phyloP scores from a whole-genome alignment of 805 yeast genomes.

The Suhomyces sp. region DNA sequence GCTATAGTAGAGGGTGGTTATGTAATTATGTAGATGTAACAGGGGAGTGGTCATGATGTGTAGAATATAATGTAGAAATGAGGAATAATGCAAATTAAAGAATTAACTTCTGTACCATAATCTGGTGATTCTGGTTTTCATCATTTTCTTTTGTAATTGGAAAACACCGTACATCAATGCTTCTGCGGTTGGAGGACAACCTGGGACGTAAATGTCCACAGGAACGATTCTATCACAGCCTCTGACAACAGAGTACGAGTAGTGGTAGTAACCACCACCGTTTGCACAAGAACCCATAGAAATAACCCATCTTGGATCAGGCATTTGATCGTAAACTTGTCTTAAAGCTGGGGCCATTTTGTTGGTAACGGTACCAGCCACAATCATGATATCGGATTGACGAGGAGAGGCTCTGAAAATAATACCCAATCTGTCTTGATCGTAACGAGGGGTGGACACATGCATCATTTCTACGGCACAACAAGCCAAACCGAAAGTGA shows the following conservation, averaged over 20 bases:
- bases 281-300: conserved; percentile 94
- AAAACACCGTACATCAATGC: conserved; percentile 89
- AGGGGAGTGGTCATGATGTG: background rate
- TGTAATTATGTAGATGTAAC: background rate
- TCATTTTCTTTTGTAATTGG: conserved; percentile 87
- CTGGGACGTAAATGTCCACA: conserved; percentile 88
- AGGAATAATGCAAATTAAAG: background rate
- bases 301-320: conserved; percentile 92
- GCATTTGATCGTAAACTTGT: conserved; percentile 93
- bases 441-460: conserved; percentile 85
- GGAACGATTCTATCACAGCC: conserved; percentile 89
- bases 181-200: conserved; percentile 90
- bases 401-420: conserved; percentile 93
- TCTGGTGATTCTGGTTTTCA: conserved; percentile 74
- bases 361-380: conserved; percentile 87
- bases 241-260: conserved; percentile 83
- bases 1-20: background rate
- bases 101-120: conserved; percentile 71
- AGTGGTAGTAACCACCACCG: conserved; percentile 92
- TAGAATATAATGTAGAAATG: background rate
- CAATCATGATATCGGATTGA: conserved; percentile 89
- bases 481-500: conserved; percentile 87
- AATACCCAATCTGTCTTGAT: conserved; percentile 88
- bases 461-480: conserved; percentile 97
- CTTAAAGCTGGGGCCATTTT: conserved; percentile 93